These are phyloP conservation scores for Cephalotrichum gorgonifer DNA, from an alignment of 2,329 filamentous ascomycete species.

Conservation along the genomic window DNA sequence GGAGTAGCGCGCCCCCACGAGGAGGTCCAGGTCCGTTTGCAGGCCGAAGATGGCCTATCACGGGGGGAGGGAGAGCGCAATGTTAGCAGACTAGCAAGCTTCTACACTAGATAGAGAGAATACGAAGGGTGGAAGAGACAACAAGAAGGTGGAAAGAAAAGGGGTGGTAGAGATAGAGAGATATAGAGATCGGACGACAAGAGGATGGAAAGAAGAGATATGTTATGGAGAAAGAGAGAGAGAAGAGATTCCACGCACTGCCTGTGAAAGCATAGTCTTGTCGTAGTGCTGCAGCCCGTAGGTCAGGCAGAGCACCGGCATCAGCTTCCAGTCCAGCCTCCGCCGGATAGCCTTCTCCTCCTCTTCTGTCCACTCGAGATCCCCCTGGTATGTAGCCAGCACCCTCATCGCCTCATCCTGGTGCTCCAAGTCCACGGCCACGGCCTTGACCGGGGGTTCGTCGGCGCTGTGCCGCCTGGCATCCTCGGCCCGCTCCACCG, in stretches of 20 bases:
- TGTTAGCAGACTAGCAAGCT: too few relatives aligned
- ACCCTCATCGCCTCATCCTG: conserved; percentile 26
- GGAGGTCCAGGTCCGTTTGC: not conserved
- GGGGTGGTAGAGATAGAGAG: too few relatives aligned
- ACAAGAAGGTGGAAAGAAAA: too few relatives aligned
- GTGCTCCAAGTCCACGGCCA: conserved; percentile 18
- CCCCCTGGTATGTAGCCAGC: conserved; percentile 25
- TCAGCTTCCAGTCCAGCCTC: conserved; percentile 12
- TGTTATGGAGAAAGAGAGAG: not conserved
- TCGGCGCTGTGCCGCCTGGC: not conserved
- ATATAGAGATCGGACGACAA: too few relatives aligned
- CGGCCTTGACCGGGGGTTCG: not conserved
- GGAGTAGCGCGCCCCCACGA: conserved; percentile 11
- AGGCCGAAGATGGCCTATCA: conserved; percentile 17
- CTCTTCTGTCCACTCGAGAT: conserved; percentile 24
- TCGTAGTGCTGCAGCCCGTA: conserved; percentile 13
- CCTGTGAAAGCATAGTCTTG: conserved; percentile 43
- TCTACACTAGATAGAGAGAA: too few relatives aligned
- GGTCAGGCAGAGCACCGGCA: conserved; percentile 13
- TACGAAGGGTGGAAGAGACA: too few relatives aligned
- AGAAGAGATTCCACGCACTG: conserved; percentile 21
- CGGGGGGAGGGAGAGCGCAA: not conserved
- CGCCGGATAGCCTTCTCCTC: conserved; percentile 26
- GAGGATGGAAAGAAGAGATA: not conserved
- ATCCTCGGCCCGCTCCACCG: conserved; percentile 6